Percentiles rank a stretch among this genome's conserved stretches.
Conservation (phyloP, 1,284 basidiomycete species). For the Sparassis latifolia region DNA sequence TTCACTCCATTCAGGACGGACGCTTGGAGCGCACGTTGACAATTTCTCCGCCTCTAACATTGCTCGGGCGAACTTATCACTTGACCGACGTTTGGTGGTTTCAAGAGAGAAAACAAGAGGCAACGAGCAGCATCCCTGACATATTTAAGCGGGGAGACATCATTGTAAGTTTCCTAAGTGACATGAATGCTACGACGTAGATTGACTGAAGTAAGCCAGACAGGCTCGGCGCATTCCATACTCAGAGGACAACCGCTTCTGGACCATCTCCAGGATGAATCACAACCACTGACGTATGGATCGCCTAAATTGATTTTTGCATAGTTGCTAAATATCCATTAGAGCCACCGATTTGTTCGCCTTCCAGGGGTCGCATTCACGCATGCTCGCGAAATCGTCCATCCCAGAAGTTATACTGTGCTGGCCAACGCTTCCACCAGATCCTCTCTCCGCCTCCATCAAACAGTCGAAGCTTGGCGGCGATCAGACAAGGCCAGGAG, state of each 20-base stretch:
- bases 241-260: slow-evolving; percentile 63
- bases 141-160: slow-evolving; percentile 63
- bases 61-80: slow-evolving; percentile 11
- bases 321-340: slow-evolving; percentile 5
- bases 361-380: slow-evolving; percentile 61
- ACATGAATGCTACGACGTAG: neutral
- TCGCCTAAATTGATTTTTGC: neutral
- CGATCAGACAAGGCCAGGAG: slow-evolving; percentile 29
- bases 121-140: slow-evolving; percentile 52
- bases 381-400: slow-evolving; percentile 32
- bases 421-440: slow-evolving; percentile 62
- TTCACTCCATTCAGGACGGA: slow-evolving; percentile 76
- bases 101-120: slow-evolving; percentile 35
- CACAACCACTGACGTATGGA: slow-evolving; percentile 54
- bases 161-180: slow-evolving; percentile 40
- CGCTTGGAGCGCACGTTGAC: slow-evolving; percentile 41
- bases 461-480: slow-evolving; percentile 28
- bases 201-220: slow-evolving; percentile 32
- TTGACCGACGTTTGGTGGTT: slow-evolving; percentile 70
- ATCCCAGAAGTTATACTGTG: slow-evolving; percentile 50
- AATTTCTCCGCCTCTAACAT: slow-evolving; percentile 16
- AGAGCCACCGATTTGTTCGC: slow-evolving; percentile 73
- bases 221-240: slow-evolving; percentile 69
- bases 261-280: slow-evolving; percentile 59
- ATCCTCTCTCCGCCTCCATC: slow-evolving; percentile 55